Evolutionary conservation across 192 early-diverging fungal genomes (phyloP), one percentile per base, ranked within the genome.

Genomic region (Bifiguratus adelaidae): DNA sequence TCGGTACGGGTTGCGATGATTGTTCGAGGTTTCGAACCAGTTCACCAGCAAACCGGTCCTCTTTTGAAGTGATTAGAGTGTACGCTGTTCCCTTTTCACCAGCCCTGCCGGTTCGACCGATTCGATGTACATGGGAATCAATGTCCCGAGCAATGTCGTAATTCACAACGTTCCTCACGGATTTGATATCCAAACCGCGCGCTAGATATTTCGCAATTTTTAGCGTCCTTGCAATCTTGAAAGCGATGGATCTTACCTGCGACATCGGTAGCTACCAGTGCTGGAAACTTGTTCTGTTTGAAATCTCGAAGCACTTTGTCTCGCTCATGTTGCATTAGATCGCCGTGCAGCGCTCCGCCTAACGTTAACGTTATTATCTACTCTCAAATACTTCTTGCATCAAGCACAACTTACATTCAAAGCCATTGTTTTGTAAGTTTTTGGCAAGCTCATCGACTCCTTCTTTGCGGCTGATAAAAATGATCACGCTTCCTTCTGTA

Each of bases 61-160:
- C 80, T 44, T 79, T 83, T 27, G 60, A 48, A 0, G 72, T 79
- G 36, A 84, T 58, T 15, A 84, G 34, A 0, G 77, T 82, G 37
- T 68, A 73, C 7, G 82, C 82, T 1, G 64, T 76, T 9, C 82
- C 82, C 36, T 81, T 79, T 34, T 75, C 78, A 24, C 82, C 82
- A 32, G 82, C 82, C 45, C 82, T 62, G 30, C 82, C 82, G 7
- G 82, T 84, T 41, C 82, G 65, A 21, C 82, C 82, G 18, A 84
- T 68, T 29, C 82, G 83, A 55, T 91, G 89, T 3, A 84, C 75
- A 69, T 91, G 86, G 0, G 79, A 73, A 58, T 91, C 86, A 43
- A 89, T 89, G 52, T 91, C 89, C 19, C 77, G 61, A 7, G 89
- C 82, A 20, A 80, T 60, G 52, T 89, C 86, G 56, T 80, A 89